These are phyloP conservation scores for Chaetomium strumarium DNA, from an alignment of 2,329 filamentous ascomycete genomes.

Conservation along the genomic window DNA sequence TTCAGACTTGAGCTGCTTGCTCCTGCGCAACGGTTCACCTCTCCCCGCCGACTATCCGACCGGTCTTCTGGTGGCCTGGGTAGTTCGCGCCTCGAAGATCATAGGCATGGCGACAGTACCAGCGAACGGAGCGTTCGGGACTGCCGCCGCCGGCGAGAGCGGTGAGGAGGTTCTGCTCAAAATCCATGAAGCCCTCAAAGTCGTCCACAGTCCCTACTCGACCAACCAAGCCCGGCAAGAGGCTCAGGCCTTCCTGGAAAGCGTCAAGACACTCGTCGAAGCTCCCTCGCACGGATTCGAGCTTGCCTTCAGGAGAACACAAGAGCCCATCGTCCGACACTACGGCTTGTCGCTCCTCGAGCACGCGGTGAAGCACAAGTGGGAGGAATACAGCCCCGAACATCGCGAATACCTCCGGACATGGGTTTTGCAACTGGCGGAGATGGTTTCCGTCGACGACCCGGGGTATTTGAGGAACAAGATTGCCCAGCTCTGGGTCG, in stretches of 20 bases:
- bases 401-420: constrained; percentile 64
- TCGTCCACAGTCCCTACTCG: constrained; percentile 78
- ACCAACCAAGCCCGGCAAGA: constrained; percentile 75
- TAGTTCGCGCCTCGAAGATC: not conserved
- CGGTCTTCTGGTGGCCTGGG: not conserved
- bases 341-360: constrained; percentile 91
- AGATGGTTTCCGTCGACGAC: constrained; percentile 64
- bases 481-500: constrained; percentile 88
- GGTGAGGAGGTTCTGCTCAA: constrained; percentile 45
- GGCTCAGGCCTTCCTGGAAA: constrained; percentile 80
- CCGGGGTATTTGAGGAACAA: constrained; percentile 86
- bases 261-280: constrained; percentile 70
- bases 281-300: constrained; percentile 81
- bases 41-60: not conserved
- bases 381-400: constrained; percentile 64
- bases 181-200: constrained; percentile 78
- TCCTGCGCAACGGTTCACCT: constrained; percentile 7
- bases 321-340: constrained; percentile 79
- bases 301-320: constrained; percentile 68
- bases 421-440: constrained; percentile 75
- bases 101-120: constrained; percentile 13
- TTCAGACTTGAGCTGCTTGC: constrained; percentile 7
- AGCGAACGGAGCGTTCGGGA: constrained; percentile 16
- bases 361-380: constrained; percentile 80
- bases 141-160: constrained; percentile 11